Conservation (phyloP, 225 moss, liverwort and hornwort genomes). For the Polytrichum formosum region DNA sequence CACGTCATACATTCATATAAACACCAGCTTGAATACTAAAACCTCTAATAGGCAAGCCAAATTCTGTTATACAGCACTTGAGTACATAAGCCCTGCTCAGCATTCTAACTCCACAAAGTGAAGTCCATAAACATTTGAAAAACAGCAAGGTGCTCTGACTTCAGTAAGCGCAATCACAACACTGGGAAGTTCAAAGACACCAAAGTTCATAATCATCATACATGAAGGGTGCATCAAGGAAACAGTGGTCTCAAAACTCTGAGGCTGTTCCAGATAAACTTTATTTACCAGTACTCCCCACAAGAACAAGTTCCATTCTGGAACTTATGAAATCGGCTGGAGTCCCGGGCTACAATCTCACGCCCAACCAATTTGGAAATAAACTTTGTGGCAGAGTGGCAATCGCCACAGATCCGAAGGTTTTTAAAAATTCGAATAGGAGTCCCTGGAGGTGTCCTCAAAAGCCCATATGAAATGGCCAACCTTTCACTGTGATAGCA, state of each 20-base stretch:
- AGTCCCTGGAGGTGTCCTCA: slow-evolving; percentile 42
- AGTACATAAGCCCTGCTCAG: too few species aligned
- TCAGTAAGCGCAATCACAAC: too few species aligned
- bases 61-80: too few species aligned
- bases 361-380: slow-evolving; percentile 37
- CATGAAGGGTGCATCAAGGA: not conserved
- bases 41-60: too few species aligned
- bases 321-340: slow-evolving; percentile 47
- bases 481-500: slow-evolving; percentile 52
- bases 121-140: too few species aligned
- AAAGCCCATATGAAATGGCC: slow-evolving; percentile 53
- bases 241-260: not conserved
- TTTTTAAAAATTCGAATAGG: slow-evolving; percentile 64
- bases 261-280: not conserved
- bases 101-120: too few species aligned
- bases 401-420: slow-evolving; percentile 52
- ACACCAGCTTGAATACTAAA: too few species aligned
- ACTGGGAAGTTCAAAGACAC: too few species aligned
- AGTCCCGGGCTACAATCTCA: slow-evolving; percentile 50
- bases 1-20: too few species aligned
- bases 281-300: slow-evolving; percentile 43
- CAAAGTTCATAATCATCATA: too few species aligned
- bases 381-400: slow-evolving; percentile 47
- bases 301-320: slow-evolving; percentile 46
- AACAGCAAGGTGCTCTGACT: too few species aligned